Evolutionary conservation across 2,329 filamentous ascomycete genomes (phyloP), one percentile per base, ranked within the genome.

Genomic region (Lachnellula arida): DNA sequence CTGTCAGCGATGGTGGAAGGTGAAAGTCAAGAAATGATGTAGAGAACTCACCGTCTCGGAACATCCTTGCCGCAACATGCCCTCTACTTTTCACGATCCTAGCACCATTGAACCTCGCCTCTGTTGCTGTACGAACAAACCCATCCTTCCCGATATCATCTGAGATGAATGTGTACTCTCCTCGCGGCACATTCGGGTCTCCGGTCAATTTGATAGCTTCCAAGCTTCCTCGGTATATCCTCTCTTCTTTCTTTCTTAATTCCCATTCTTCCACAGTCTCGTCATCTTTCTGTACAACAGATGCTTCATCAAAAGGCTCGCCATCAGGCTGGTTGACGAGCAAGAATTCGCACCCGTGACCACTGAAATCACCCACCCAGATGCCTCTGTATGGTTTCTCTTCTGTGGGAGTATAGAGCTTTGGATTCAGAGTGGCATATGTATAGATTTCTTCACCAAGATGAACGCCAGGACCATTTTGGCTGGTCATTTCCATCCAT

Each of bases 121-220:
- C 87, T 1, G 81, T 75, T 0, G 86, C 83, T 1, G 84, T 74
- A 0, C 85, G 76, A 0, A 93, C 72, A 22, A 87, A 78, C 0
- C 89, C 90, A 0, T 68, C 73, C 0, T 80, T 76, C 0, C 88
- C 86, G 37, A 97, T 82, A 63, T 97, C 91, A 5, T 90, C 82
- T 0, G 85, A 87, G 3, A 89, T 79, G 69, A 96, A 97, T 0
- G 88, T 90, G 63, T 86, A 84, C 70, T 97, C 88, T 8, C 92
- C 93, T 8, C 92, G 81, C 0, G 93, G 93, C 14, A 97, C 85
- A 63, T 97, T 95, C 0, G 87, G 84, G 67, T 99, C 93, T 0
- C 93, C 93, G 0, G 93, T 97, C 35, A 99, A 75, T 70, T 97
- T 97, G 67, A 97, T 85, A 0, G 88, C 93, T 70, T 92, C 85